Evolutionary conservation across 2,329 filamentous ascomycete species (phyloP).

Genomic region (Trichoderma atrobrunneum): DNA sequence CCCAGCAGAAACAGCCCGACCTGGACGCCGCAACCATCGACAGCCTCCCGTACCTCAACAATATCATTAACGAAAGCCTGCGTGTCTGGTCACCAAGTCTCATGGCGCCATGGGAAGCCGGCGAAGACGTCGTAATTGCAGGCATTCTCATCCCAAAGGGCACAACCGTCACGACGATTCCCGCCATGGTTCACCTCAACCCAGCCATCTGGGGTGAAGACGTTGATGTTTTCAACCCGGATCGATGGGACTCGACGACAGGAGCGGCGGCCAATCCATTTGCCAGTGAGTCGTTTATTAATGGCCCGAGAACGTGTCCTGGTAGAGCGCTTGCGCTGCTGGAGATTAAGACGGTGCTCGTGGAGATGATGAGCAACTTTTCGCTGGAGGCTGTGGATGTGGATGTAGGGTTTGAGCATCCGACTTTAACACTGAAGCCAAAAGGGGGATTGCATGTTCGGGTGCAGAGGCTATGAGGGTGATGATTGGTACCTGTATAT

Average conservation of each 20-base stretch:
- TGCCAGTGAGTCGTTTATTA: conserved; percentile 37
- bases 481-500: background rate
- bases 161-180: conserved; percentile 37
- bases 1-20: background rate
- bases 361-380: conserved; percentile 34
- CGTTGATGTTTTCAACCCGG: conserved; percentile 35
- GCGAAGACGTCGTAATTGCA: conserved; percentile 34
- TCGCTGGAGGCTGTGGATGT: conserved; percentile 20
- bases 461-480: background rate
- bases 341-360: conserved; percentile 39
- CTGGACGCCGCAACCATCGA: conserved; percentile 25
- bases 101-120: conserved; percentile 34
- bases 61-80: conserved; percentile 44
- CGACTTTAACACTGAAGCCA: conserved; percentile 29
- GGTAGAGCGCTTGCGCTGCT: conserved; percentile 36
- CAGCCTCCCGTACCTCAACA: conserved; percentile 38
- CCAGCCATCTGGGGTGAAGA: conserved; percentile 38
- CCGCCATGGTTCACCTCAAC: conserved; percentile 36
- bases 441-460: conserved; percentile 19
- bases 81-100: conserved; percentile 40
- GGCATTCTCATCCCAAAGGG: conserved; percentile 39
- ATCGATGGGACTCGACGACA: conserved; percentile 35
- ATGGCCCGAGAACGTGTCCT: conserved; percentile 39
- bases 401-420: conserved; percentile 26
- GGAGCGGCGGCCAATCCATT: conserved; percentile 29